phyloP scores from a whole-genome alignment of 192 early-diverging fungal genomes.

The Coemansia sp. region DNA sequence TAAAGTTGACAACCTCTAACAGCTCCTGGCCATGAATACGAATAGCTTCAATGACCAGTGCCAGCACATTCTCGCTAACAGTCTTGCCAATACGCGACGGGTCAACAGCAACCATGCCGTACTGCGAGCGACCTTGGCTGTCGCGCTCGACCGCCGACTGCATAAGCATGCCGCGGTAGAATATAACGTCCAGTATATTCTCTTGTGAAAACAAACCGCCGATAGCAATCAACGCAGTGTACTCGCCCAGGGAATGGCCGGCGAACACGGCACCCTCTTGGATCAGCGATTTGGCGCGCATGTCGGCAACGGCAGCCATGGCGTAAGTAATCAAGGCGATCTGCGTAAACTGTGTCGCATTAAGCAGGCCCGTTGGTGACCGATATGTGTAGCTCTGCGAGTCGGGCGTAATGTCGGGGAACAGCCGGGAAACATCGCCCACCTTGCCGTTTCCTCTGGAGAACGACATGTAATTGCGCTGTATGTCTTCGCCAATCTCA shows the following conservation, averaged over 20 bases:
- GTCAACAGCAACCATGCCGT: slow-evolving; percentile 92
- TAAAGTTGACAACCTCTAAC: slow-evolving; percentile 93
- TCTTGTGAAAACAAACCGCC: slow-evolving; percentile 71
- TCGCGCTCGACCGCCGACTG: slow-evolving; percentile 87
- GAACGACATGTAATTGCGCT: background rate
- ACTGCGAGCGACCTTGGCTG: slow-evolving; percentile 72
- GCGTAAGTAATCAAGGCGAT: slow-evolving; percentile 80
- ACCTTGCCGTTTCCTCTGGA: too few relatives aligned
- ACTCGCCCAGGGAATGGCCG: slow-evolving; percentile 93
- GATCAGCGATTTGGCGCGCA: slow-evolving; percentile 79
- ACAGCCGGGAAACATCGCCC: background rate
- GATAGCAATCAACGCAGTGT: slow-evolving; percentile 76
- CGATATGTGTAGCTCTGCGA: slow-evolving; percentile 75
- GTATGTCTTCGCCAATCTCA: background rate
- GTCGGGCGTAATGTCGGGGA: slow-evolving; percentile 56
- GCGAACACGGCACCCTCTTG: slow-evolving; percentile 77
- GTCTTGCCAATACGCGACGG: slow-evolving; percentile 72
- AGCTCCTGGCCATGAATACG: slow-evolving; percentile 68
- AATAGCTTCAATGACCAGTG: slow-evolving; percentile 62
- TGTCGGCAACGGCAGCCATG: slow-evolving; percentile 82
- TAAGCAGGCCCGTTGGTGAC: slow-evolving; percentile 74
- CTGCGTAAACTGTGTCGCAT: slow-evolving; percentile 93
- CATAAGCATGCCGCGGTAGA: slow-evolving; percentile 97
- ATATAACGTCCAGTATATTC: slow-evolving; percentile 78
- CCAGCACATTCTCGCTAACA: slow-evolving; percentile 69